Conservation (phyloP, 2,329 filamentous ascomycete species). For the Fusarium clavum region DNA sequence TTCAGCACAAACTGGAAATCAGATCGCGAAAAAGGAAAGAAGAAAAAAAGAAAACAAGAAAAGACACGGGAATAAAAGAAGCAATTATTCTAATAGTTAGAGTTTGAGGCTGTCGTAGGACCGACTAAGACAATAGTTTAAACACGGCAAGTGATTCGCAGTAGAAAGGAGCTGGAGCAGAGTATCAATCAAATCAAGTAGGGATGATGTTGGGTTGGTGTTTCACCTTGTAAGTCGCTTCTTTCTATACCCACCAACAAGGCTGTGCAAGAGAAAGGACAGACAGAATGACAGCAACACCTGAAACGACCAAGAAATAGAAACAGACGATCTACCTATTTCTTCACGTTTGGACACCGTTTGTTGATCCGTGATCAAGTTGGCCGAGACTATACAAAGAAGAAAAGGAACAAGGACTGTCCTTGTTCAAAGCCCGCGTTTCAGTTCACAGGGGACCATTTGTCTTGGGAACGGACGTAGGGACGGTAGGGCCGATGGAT, state of each 20-base stretch:
- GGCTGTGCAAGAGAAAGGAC: background rate
- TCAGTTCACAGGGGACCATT: slow-evolving; percentile 17
- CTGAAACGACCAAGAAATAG: slow-evolving; percentile 34
- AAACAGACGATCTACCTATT: slow-evolving; percentile 10
- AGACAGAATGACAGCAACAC: slow-evolving; percentile 8
- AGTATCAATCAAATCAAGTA: background rate
- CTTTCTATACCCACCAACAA: slow-evolving; percentile 8
- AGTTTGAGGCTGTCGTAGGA: background rate
- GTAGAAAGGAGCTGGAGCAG: background rate
- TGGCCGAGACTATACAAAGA: background rate
- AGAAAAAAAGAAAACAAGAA: background rate
- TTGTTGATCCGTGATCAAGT: background rate
- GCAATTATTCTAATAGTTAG: background rate
- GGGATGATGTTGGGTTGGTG: background rate
- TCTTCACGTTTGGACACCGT: slow-evolving; percentile 2
- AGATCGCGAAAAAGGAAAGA: background rate
- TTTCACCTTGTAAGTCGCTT: background rate
- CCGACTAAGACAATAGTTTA: background rate
- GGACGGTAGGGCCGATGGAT: slow-evolving; percentile 1
- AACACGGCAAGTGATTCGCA: background rate
- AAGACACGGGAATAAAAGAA: background rate
- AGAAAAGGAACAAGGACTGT: background rate
- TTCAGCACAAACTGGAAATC: background rate
- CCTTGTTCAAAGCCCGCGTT: slow-evolving; percentile 13
- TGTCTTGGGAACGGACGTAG: slow-evolving; percentile 8